Conservation (phyloP, 345 rosid species). For the Populus euphratica region DNA sequence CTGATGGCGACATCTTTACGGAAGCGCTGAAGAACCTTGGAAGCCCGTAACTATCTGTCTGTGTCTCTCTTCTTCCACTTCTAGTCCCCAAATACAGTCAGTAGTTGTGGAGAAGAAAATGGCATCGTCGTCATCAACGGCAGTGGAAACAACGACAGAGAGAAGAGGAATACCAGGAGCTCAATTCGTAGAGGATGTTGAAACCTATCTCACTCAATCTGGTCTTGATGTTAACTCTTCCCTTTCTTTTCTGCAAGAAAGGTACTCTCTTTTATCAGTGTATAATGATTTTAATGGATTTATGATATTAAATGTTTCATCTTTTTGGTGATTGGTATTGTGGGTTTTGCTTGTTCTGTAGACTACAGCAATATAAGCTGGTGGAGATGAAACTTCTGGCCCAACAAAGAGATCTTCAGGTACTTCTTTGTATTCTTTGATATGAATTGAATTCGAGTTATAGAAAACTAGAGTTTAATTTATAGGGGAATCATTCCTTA, state of each 20-base stretch:
- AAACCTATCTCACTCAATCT: constrained; percentile 59
- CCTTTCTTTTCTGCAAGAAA: constrained; percentile 87
- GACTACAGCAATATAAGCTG: constrained; percentile 81
- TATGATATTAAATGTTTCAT: not conserved
- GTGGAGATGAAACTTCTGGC: constrained; percentile 92
- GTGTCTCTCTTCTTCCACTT: not conserved
- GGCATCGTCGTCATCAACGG: constrained; percentile 25
- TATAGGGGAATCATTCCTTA: not conserved
- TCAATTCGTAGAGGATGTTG: constrained; percentile 82
- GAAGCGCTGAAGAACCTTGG: not conserved
- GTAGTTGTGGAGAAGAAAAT: constrained; percentile 1
- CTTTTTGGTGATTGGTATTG: not conserved
- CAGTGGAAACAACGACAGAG: constrained; percentile 40
- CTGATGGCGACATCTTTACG: not conserved
- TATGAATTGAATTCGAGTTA: not conserved
- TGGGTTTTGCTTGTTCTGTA: constrained; percentile 20
- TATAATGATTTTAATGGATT: not conserved
- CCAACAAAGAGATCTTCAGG: constrained; percentile 61
- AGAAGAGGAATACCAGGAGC: constrained; percentile 91
- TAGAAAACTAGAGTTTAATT: not conserved
- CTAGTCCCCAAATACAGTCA: not conserved
- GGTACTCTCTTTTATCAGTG: constrained; percentile 33
- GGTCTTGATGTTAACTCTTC: constrained; percentile 76
- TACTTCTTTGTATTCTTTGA: not conserved
- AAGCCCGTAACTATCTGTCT: not conserved